Conservation (phyloP, 345 rosid genomes). For the Heritiera littoralis region DNA sequence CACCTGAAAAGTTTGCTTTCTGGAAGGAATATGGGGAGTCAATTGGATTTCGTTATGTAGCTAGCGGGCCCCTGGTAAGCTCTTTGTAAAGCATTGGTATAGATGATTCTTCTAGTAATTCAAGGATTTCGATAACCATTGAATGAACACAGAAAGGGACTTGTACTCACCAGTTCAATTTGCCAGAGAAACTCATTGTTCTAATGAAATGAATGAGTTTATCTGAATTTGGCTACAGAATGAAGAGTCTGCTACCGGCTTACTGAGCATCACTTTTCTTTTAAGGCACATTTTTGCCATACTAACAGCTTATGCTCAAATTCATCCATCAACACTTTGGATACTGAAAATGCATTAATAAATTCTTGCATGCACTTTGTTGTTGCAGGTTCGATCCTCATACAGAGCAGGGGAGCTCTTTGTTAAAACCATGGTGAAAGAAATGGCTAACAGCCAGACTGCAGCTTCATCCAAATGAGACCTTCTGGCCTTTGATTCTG, state of each 20-base stretch:
- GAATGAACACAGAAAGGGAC: conserved; percentile 2
- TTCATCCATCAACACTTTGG: background rate
- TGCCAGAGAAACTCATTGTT: background rate
- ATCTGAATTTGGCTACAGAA: background rate
- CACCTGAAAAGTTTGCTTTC: conserved; percentile 88
- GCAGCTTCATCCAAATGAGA: conserved; percentile 17
- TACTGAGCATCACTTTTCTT: background rate
- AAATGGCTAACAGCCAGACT: conserved; percentile 36
- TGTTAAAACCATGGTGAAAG: conserved; percentile 90
- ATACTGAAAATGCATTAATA: background rate
- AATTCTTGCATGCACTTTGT: background rate
- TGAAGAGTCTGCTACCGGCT: background rate
- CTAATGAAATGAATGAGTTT: background rate
- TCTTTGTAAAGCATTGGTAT: background rate
- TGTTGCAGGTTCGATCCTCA: conserved; percentile 83
- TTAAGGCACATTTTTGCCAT: background rate
- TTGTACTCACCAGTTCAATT: background rate
- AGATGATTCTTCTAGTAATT: background rate
- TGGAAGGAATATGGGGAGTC: conserved; percentile 98
- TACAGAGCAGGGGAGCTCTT: conserved; percentile 96
- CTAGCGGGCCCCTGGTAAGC: conserved; percentile 96
- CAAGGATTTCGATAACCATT: background rate
- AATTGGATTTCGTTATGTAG: conserved; percentile 90
- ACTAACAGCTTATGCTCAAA: background rate
- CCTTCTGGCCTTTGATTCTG: background rate